A percentile compares a stretch with the other conserved stretches of the same genome.
Evolutionary conservation across 371 early-diverging fungal species (phyloP).

Genomic region (Apophysomyces variabilis): DNA sequence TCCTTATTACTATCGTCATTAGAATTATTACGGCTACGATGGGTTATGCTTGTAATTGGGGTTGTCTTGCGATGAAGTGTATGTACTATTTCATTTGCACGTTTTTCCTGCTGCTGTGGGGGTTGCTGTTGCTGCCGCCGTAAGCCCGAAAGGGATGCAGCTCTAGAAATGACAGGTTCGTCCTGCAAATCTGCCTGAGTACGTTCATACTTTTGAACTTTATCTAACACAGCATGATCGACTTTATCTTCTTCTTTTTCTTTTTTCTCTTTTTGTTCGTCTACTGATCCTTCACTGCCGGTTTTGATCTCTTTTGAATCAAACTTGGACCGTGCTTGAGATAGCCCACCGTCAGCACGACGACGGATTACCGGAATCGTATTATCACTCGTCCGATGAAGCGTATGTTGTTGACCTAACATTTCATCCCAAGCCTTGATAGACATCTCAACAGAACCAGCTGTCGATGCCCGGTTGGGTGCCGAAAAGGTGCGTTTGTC

Average conservation of each 20-base stretch:
- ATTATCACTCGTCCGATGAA: neutral
- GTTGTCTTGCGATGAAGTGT: no score
- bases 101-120: no score
- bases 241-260: no score
- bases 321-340: neutral
- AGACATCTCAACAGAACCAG: conserved; percentile 42
- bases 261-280: no score
- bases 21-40: no score
- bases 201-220: conserved; percentile 51
- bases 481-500: conserved; percentile 19
- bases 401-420: conserved; percentile 20
- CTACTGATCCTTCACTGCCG: neutral
- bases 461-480: conserved; percentile 25
- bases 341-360: conserved; percentile 19
- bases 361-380: conserved; percentile 20
- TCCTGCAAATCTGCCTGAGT: conserved; percentile 24
- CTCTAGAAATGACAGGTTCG: neutral
- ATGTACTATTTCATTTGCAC: no score
- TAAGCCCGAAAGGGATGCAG: no score
- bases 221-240: conserved; percentile 42
- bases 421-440: conserved; percentile 50
- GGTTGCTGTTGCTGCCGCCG: no score
- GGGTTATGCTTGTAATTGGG: no score
- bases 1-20: no score
- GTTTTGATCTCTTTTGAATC: neutral